phyloP scores from a whole-genome alignment of 1,284 basidiomycete genomes.

The Testicularia cyperi region DNA sequence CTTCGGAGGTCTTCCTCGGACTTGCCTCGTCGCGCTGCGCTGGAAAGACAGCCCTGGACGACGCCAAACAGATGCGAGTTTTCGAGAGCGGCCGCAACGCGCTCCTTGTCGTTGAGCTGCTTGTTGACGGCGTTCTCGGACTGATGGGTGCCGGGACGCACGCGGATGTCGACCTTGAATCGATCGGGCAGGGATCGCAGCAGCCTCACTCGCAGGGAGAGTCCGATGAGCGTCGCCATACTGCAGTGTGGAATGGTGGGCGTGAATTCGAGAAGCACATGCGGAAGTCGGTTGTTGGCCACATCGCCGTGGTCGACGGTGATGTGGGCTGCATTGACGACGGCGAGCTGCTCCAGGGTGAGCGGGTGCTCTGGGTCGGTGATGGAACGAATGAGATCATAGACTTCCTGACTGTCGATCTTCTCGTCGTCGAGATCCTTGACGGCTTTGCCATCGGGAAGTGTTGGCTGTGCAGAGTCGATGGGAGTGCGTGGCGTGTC shows the following conservation, averaged over 20 bases:
- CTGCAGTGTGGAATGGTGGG: constrained; percentile 98
- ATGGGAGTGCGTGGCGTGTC: neutral
- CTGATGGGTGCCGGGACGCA: constrained; percentile 93
- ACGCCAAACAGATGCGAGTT: constrained; percentile 83
- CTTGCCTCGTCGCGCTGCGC: constrained; percentile 63
- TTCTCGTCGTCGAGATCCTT: constrained; percentile 16
- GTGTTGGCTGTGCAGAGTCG: neutral
- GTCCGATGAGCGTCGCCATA: constrained; percentile 94
- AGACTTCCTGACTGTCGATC: constrained; percentile 56
- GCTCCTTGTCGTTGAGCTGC: constrained; percentile 97
- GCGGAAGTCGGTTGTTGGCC: constrained; percentile 57
- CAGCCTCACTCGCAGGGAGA: constrained; percentile 87
- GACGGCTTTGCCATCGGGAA: neutral
- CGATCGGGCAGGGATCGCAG: constrained; percentile 84
- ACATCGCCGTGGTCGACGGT: constrained; percentile 64
- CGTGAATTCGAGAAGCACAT: constrained; percentile 68
- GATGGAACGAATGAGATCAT: constrained; percentile 81
- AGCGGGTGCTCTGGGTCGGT: constrained; percentile 95
- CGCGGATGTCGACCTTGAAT: constrained; percentile 90
- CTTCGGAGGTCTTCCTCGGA: constrained; percentile 22
- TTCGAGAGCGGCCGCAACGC: constrained; percentile 94
- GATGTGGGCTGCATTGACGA: constrained; percentile 88
- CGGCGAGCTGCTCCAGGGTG: constrained; percentile 92
- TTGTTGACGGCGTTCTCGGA: constrained; percentile 95
- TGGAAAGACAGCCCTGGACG: constrained; percentile 79